Evolutionary conservation across 2,329 filamentous ascomycete genomes (phyloP).

Genomic region (Nemania sp.): DNA sequence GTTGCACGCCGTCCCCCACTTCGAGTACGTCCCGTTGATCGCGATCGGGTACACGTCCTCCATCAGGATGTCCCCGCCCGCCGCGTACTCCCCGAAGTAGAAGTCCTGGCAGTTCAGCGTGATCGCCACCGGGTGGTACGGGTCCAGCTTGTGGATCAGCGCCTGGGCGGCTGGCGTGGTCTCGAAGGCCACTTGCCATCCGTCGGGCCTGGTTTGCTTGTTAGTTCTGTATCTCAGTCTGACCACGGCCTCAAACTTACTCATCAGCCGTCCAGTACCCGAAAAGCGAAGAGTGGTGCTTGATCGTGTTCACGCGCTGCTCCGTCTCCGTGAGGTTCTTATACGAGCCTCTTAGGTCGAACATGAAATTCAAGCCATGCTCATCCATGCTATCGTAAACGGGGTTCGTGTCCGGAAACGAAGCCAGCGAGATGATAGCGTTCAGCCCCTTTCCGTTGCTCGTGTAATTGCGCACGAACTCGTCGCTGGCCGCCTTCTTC

Average conservation of each 20-base stretch:
- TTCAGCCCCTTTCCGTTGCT: constrained; percentile 46
- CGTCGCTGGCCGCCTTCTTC: constrained; percentile 27
- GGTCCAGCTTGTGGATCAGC: constrained; percentile 54
- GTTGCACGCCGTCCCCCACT: constrained; percentile 61
- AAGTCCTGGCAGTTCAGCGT: constrained; percentile 66
- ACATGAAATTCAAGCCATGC: constrained; percentile 48
- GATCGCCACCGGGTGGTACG: constrained; percentile 63
- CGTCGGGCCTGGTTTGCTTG: constrained; percentile 50
- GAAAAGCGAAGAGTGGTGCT: constrained; percentile 46
- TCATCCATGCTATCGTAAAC: constrained; percentile 47
- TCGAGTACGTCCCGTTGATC: constrained; percentile 57
- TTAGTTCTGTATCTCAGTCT: neutral
- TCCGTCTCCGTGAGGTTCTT: constrained; percentile 47
- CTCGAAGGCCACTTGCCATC: constrained; percentile 57
- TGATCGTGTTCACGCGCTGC: constrained; percentile 46
- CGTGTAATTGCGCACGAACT: constrained; percentile 46
- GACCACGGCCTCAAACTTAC: constrained; percentile 33
- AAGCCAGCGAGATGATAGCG: constrained; percentile 49
- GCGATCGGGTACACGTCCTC: constrained; percentile 63
- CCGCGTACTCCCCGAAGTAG: constrained; percentile 58
- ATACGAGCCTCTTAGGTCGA: constrained; percentile 49
- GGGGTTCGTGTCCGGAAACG: constrained; percentile 42
- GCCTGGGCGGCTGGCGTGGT: constrained; percentile 41
- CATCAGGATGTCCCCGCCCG: constrained; percentile 61
- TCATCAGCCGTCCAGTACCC: constrained; percentile 53